Base-by-base conservation (phyloP, 495 filamentous ascomycete species). In the Hypoxylon perforatum region DNA sequence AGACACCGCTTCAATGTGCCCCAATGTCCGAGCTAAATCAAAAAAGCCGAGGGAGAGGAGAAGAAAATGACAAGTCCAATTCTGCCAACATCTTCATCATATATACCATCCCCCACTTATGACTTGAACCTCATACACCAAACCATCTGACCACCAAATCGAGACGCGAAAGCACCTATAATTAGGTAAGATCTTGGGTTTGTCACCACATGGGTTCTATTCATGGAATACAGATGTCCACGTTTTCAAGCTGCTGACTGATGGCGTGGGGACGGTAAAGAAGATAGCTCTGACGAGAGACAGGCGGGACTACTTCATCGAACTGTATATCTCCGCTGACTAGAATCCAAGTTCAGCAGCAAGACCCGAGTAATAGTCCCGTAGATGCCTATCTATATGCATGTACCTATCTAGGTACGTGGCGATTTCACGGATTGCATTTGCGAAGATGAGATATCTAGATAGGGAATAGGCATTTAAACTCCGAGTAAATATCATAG, bases 201-300 rank as follows among this genome's bases (percentile, higher is more conserved):
- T 18, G 28, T 58, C 30, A 44, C 12, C 49, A 53, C 62, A 54
- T 59, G 42, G 42, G 49, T 48, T 57, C 61, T 50, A 57, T 51
- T 25, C 44, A 39, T 55, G 42, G 42, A 49, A 30, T 19, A 8
- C 22, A 18, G 6, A 51, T 14, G 4, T 38, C 9, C 28, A 39
- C 41, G 19, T 28, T 45, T 47, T 44, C 18, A 15, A 55, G 48
- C 18, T 44, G 62, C 62, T 60, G 62, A 65, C 62, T 18, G 51
- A 46, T 14, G 0, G 12, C n/a, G 63, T 42, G 63, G 57, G 56
- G 25, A 28, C 3, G 7, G 25, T n/a, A 28, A 28, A 28, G 25
- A 28, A 7, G 25, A n/a, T 25, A 49, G 35, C 25, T 65, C 55
- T 65, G 28, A 65, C 56, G 42, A 48, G 55, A 65, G 55, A 60